Conservation (phyloP, 345 rosid species). For the Raphanus sativus region DNA sequence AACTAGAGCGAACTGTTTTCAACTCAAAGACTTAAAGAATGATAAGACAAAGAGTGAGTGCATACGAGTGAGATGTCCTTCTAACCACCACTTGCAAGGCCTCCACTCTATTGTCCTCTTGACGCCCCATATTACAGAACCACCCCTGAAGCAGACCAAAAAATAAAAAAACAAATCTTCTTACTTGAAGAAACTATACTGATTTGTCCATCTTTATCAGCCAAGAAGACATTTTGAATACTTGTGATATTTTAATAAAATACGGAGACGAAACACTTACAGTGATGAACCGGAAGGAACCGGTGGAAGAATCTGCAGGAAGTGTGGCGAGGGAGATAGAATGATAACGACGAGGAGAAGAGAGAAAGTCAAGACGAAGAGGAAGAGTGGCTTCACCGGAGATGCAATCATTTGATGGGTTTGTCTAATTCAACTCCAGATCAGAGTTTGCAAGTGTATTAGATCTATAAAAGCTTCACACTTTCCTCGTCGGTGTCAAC, state of each 20-base stretch:
- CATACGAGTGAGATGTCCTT: conserved; percentile 65
- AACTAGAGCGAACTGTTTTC: neutral
- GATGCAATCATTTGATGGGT: conserved; percentile 48
- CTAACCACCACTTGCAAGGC: conserved; percentile 95
- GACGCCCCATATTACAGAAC: conserved; percentile 76
- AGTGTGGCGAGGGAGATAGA: conserved; percentile 52
- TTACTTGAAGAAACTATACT: neutral
- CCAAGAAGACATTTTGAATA: neutral
- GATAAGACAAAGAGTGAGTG: neutral
- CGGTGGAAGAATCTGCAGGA: conserved; percentile 28
- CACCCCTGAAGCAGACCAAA: conserved; percentile 36
- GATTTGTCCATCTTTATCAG: neutral
- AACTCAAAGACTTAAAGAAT: neutral
- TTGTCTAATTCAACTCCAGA: conserved; percentile 10
- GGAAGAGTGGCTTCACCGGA: conserved; percentile 63
- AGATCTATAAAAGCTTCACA: conserved; percentile 28
- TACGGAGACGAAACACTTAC: conserved; percentile 31
- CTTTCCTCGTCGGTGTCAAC: conserved; percentile 27
- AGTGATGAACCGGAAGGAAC: conserved; percentile 27
- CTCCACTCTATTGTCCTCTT: conserved; percentile 79
- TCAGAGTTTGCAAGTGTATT: neutral
- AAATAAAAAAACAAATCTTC: neutral
- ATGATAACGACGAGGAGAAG: conserved; percentile 56
- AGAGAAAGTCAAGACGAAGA: conserved; percentile 53
- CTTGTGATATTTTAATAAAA: neutral